Evolutionary conservation across 2,329 filamentous ascomycete species (phyloP).

Genomic region (Aspergillus sp.): DNA sequence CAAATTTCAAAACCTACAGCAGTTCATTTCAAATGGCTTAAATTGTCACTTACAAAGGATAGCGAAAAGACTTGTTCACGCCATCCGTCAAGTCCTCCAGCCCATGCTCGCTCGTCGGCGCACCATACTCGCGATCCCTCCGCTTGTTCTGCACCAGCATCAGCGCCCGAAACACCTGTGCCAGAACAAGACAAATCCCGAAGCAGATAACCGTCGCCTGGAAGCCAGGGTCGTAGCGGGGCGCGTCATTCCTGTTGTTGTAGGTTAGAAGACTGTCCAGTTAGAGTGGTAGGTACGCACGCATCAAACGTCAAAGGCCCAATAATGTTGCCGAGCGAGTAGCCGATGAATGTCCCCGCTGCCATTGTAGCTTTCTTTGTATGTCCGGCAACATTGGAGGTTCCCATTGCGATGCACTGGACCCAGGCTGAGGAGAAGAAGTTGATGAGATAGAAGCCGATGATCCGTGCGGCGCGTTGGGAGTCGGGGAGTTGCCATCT

Average conservation of each 20-base stretch:
- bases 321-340: constrained; percentile 14
- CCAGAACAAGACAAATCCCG: constrained; percentile 2
- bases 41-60: neutral
- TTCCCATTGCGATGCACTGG: constrained; percentile 14
- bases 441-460: constrained; percentile 13
- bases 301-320: constrained; percentile 11
- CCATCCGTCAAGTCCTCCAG: constrained; percentile 7
- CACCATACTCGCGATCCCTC: constrained; percentile 3
- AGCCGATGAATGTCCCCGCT: constrained; percentile 15
- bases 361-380: constrained; percentile 15
- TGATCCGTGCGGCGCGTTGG: constrained; percentile 6
- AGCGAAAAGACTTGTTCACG: constrained; percentile 12
- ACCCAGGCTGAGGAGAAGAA: constrained; percentile 14
- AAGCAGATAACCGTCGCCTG: constrained; percentile 10
- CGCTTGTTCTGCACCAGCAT: constrained; percentile 3
- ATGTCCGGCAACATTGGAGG: constrained; percentile 14
- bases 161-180: constrained; percentile 6
- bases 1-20: too few relatives aligned
- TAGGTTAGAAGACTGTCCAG: neutral
- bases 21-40: neutral
- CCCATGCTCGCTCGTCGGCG: constrained; percentile 1
- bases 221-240: constrained; percentile 12
- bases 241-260: constrained; percentile 1
- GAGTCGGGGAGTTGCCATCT: constrained; percentile 13
- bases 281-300: neutral